These are phyloP conservation scores for Talaromyces thailandensis DNA, from an alignment of 495 filamentous ascomycete species.

Conservation along the genomic window DNA sequence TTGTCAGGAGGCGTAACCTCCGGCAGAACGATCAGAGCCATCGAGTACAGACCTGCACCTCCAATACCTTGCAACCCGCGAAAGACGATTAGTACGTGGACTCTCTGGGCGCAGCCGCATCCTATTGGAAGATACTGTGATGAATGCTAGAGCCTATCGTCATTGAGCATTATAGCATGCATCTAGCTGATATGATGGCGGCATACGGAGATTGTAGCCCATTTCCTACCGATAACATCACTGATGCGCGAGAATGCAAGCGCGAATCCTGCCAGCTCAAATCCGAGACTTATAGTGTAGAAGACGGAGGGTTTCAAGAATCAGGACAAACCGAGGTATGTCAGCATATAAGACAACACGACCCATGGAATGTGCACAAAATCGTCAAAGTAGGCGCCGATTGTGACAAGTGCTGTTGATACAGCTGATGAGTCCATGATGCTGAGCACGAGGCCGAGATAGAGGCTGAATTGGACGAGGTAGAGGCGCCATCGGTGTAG, in stretches of 20 bases:
- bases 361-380: constrained; percentile 49
- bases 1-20: background rate
- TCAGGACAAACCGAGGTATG: constrained; percentile 34
- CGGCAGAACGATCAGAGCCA: background rate
- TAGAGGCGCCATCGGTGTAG: background rate
- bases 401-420: constrained; percentile 53
- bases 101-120: constrained; percentile 39
- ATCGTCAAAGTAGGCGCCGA: constrained; percentile 43
- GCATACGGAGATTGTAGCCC: constrained; percentile 13
- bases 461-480: background rate
- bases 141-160: too few species aligned
- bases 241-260: constrained; percentile 51
- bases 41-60: constrained; percentile 36
- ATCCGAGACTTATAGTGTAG: too few species aligned
- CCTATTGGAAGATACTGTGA: constrained; percentile 49
- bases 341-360: constrained; percentile 46
- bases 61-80: constrained; percentile 47
- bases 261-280: too few species aligned
- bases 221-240: constrained; percentile 50
- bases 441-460: constrained; percentile 25
- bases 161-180: constrained; percentile 42
- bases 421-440: constrained; percentile 55
- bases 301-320: background rate
- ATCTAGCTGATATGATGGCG: background rate
- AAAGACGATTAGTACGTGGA: constrained; percentile 44